These are phyloP conservation scores for Annulohypoxylon maeteangense DNA, from an alignment of 495 filamentous ascomycete genomes.

Conservation along the genomic window DNA sequence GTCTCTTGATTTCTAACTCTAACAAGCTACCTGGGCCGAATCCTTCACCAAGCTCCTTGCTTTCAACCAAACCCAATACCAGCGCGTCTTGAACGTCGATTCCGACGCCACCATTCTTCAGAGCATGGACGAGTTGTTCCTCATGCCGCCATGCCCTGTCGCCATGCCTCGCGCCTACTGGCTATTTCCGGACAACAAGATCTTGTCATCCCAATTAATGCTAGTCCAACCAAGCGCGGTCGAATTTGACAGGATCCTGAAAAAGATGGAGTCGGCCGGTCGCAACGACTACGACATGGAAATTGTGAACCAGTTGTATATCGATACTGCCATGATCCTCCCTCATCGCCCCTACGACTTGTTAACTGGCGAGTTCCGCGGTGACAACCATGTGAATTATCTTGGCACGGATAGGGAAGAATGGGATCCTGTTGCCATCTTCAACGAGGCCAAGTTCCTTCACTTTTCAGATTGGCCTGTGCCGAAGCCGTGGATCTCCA, in stretches of 20 bases:
- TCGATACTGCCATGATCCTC: constrained; percentile 72
- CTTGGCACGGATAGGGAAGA: constrained; percentile 69
- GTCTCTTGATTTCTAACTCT: constrained; percentile 21
- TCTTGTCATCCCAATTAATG: constrained; percentile 70
- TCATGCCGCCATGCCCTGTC: constrained; percentile 67
- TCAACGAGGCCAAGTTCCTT: constrained; percentile 76
- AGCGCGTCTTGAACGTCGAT: constrained; percentile 74
- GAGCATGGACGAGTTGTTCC: constrained; percentile 78
- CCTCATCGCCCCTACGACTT: constrained; percentile 80
- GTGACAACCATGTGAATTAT: constrained; percentile 66
- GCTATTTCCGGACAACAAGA: constrained; percentile 63
- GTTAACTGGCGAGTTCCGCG: constrained; percentile 76
- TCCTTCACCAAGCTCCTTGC: constrained; percentile 75
- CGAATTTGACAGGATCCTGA: constrained; percentile 65
- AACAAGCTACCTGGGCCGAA: constrained; percentile 66
- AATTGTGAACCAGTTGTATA: constrained; percentile 76
- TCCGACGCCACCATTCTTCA: constrained; percentile 72
- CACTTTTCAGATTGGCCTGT: constrained; percentile 87
- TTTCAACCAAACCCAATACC: constrained; percentile 75
- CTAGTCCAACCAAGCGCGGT: constrained; percentile 69
- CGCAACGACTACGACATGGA: constrained; percentile 75
- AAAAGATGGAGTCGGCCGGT: constrained; percentile 53
- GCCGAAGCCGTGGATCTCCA: constrained; percentile 81
- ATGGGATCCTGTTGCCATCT: constrained; percentile 74
- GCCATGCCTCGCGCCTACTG: constrained; percentile 80